These are phyloP conservation scores for Diplodia sapinea DNA, from an alignment of 2,329 filamentous ascomycete species.

Conservation along the genomic window DNA sequence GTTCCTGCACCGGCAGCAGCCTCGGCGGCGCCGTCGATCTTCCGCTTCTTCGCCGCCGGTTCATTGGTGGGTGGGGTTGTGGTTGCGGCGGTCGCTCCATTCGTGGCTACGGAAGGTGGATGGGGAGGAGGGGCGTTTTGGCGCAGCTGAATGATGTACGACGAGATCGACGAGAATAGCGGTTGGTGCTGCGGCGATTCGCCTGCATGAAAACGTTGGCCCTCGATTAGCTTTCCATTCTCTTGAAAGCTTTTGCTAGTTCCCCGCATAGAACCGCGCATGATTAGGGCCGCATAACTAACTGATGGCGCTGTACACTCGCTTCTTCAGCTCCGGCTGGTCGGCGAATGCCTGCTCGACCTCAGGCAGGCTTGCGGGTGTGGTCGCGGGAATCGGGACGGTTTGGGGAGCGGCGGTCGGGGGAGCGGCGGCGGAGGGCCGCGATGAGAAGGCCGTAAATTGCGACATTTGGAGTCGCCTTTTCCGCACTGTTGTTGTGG, in stretches of 20 bases:
- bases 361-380: slow-evolving; percentile 19
- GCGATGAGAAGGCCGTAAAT: slow-evolving; percentile 27
- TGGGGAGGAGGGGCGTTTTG: neutral
- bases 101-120: neutral
- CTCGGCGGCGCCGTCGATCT: slow-evolving; percentile 39
- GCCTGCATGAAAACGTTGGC: neutral
- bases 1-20: slow-evolving; percentile 7
- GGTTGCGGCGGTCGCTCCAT: slow-evolving; percentile 5
- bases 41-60: slow-evolving; percentile 48
- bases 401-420: neutral
- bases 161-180: slow-evolving; percentile 32
- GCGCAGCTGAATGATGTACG: slow-evolving; percentile 30
- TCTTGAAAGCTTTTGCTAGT: neutral
- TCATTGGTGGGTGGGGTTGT: slow-evolving; percentile 32
- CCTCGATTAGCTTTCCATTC: neutral
- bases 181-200: slow-evolving; percentile 21
- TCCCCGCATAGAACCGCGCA: neutral
- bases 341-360: slow-evolving; percentile 40
- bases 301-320: slow-evolving; percentile 48
- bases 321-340: slow-evolving; percentile 45
- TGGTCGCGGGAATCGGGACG: neutral
- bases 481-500: neutral
- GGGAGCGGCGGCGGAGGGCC: slow-evolving; percentile 18
- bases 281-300: slow-evolving; percentile 21
- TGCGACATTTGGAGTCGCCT: slow-evolving; percentile 17